Evolutionary conservation across 2,329 filamentous ascomycete genomes (phyloP), one percentile per base, ranked within the genome.

Genomic region (Ophiognomonia clavigignenti-juglandacearum): DNA sequence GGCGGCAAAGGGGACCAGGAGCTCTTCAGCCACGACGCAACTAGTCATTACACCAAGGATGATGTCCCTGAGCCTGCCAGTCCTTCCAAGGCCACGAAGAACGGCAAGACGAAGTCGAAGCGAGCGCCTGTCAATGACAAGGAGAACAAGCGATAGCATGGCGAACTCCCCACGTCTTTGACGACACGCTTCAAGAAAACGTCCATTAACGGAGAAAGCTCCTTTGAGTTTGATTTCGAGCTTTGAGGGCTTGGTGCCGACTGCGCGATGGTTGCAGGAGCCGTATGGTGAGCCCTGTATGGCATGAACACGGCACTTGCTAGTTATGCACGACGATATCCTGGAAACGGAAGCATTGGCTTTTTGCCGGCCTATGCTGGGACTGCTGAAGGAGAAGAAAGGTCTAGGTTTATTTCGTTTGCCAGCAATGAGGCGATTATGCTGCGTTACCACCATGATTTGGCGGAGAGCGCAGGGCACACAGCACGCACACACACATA

Each of bases 1-100:
- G 92, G 92, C 32, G 89, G 89, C 14, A 88, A 86, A 58, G 92
- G 90, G 5, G 92, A 97, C 59, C 82, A 89, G 64, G 72, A 77
- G 36, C 73, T 96, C 13, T 96, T 83, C 61, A 80, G 77, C 9
- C 72, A 88, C 41, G 84, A 88, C 44, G 63, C 61, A 20, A 64
- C 60, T 31, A 78, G 74, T 57, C 67, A 73, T 48, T 81, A 80
- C 56, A 63, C 71, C 11, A 63, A 65, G 47, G 53, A 61, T 3
- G 71, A 73, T 41, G 58, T 71, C 14, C 38, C 44, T n/a, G 39
- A 37, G 19, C 35, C n/a, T 10, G 18, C 38, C 6, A 26, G 16
- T 26, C 19, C 56, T 45, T 56, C 60, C 1, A 61, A 61, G 50
- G 59, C 42, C 16, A 31, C 50, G 26, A 50, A 27, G n/a, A 41